Evolutionary conservation across 371 early-diverging fungal genomes (phyloP), one percentile per base, ranked within the genome.

Genomic region (Rhizopus microsporus): DNA sequence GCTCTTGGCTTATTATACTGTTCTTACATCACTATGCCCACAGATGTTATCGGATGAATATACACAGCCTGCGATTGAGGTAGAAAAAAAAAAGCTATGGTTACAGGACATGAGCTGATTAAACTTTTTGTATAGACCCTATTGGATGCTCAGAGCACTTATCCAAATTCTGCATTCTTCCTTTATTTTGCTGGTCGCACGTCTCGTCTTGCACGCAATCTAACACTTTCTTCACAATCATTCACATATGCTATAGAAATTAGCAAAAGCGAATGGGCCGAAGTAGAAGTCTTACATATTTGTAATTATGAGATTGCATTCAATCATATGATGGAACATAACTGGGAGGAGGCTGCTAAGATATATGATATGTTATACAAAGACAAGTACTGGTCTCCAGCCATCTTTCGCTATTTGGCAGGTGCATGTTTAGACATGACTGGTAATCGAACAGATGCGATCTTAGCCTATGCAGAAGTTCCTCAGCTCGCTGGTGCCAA

Each of bases 161-260:
- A 78, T 54, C 84, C 83, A 5, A 82, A 85, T 48, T 84, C 84
- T 2, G 84, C 84, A 0, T 84, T 85, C 53, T 87, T 87, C 58
- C 62, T 83, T 9, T 85, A 85, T 50, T 84, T 85, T 64, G 73
- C 81, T 3, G 87, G 85, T 3, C 81, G 85, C 9, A 82, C 81
- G 35, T 75, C 75, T 15, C 77, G 85, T 31, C 64, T 83, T 44
- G 80, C 80, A 4, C 69, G 72, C 15, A 80, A 80, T n/a, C 49
- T 80, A 13, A 60, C 68, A 1, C 56, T 80, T 23, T 80, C 80
- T 0, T 75, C 73, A 0, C 80, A 80, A 54, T 80, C 80, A 0
- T 80, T 77, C 42, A 60, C 65, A 15, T 80, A 80, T 51, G 80
- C 74, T 4, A 75, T 73, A 17, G 80, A 80, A 31, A 80, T 77